Percentiles rank a stretch among this genome's conserved stretches.
Evolutionary conservation across 2,329 filamentous ascomycete species (phyloP).

Genomic region (Pseudocercospora macadamiae): DNA sequence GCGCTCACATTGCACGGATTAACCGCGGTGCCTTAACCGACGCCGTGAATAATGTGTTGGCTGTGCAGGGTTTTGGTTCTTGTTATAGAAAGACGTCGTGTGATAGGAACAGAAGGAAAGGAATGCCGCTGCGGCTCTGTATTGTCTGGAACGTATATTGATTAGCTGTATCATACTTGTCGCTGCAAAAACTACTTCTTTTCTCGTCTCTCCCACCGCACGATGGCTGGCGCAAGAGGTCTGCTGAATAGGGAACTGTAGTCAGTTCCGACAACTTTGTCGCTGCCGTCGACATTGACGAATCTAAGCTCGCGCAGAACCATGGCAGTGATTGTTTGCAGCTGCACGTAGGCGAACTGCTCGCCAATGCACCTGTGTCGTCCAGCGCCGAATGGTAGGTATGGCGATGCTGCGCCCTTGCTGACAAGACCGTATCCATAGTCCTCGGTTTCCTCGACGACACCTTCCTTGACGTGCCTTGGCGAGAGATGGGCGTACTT

Average conservation of each 20-base stretch:
- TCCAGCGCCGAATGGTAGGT: conserved; percentile 91
- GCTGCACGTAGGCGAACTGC: conserved; percentile 91
- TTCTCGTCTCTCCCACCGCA: conserved; percentile 73
- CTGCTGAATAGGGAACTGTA: conserved; percentile 59
- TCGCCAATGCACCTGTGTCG: conserved; percentile 94
- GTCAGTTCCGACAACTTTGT: conserved; percentile 69
- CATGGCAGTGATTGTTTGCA: conserved; percentile 80
- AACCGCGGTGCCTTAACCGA: neutral
- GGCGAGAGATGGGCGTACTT: conserved; percentile 36
- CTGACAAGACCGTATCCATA: conserved; percentile 92
- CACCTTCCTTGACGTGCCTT: conserved; percentile 33
- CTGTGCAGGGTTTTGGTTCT: neutral
- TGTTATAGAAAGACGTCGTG: neutral
- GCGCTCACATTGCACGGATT: neutral
- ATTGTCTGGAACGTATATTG: neutral
- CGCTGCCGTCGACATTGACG: conserved; percentile 71
- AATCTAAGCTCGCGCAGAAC: conserved; percentile 81
- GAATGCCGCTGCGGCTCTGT: neutral
- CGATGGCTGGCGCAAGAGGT: conserved; percentile 53
- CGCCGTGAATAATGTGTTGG: neutral
- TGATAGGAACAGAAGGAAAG: neutral
- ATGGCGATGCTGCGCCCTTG: conserved; percentile 87
- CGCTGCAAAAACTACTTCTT: conserved; percentile 27
- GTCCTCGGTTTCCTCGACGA: conserved; percentile 70
- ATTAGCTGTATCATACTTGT: conserved; percentile 3